Base-by-base conservation (phyloP, 805 yeast species). In the Scheffersomyces lignosus region DNA sequence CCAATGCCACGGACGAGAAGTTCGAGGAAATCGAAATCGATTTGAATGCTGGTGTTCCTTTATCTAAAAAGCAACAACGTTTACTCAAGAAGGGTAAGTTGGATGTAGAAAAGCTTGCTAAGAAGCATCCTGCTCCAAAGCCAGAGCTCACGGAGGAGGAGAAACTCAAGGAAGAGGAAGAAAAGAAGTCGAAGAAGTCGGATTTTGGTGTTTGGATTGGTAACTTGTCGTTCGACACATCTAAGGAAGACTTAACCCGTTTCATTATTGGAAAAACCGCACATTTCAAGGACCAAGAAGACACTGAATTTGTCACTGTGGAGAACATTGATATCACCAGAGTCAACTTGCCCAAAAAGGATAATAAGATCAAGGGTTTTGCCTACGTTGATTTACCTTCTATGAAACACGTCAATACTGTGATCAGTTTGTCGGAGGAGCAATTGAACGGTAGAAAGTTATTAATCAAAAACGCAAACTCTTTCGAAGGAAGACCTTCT, bases 161-260 rank as follows among this genome's bases (percentile, higher is more conserved):
- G 23, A 56, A 57, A 30, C 63, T 54, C 18, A 44, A 47, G 20
- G 52, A 44, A 16, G 55, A 51, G 17, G 64, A 52, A 14, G 56
- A 51, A n/a, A 45, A 52, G 14, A 44, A 48, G 34, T 40, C 59
- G 2, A 67, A 66, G 34, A 70, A 70, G 53, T 73, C 82, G 4
- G 77, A 73, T 37, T 77, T 65, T 51, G 95, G 95, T 30, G 93
- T 89, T 24, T 93, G 99, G 99, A 77, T 93, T 31, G 99, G 99
- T 29, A 93, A 93, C 58, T 64, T 93, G 45, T 74, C 96, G 0
- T 93, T 83, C 52, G 93, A 87, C 35, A 87, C 96, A 4, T 72
- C 81, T 0, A 80, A 75, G 49, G 91, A 84, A 24, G 95, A 89
- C 45, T 54, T 93, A 23, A 66, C 67, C 10, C 71, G 80, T 36